Evolutionary conservation across 2,329 filamentous ascomycete genomes (phyloP).

Genomic region (Sporothrix protearum): DNA sequence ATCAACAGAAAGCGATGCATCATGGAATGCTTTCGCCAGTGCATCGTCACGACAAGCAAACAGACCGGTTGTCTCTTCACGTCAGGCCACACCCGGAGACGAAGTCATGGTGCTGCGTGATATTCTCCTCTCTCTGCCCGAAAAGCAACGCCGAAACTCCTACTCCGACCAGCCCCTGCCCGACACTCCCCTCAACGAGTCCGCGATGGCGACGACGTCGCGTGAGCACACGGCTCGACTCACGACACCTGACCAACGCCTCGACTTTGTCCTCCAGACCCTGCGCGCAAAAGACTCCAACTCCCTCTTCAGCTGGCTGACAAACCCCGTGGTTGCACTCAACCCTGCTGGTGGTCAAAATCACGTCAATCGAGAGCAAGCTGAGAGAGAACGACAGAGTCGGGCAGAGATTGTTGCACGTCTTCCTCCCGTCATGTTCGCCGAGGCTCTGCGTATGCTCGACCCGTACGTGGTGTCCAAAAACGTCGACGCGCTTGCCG

Average conservation of each 20-base stretch:
- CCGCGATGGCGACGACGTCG: neutral
- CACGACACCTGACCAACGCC: neutral
- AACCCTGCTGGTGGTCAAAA: neutral
- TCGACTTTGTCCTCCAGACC: neutral
- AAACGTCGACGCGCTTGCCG: slow-evolving; percentile 48
- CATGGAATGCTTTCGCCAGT: neutral
- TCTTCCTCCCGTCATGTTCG: slow-evolving; percentile 56
- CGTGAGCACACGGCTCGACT: neutral
- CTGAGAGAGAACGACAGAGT: neutral
- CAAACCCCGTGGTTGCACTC: neutral
- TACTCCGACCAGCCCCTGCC: neutral
- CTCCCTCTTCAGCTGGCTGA: neutral
- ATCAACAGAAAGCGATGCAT: neutral
- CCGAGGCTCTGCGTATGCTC: slow-evolving; percentile 59
- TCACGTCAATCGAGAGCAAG: neutral
- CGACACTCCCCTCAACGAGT: neutral
- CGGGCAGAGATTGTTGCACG: slow-evolving; percentile 16
- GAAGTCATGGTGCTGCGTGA: neutral
- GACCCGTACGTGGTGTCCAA: slow-evolving; percentile 53
- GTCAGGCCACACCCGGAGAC: neutral
- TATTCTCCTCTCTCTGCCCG: neutral
- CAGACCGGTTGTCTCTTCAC: neutral
- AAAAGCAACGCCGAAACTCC: neutral
- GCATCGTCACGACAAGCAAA: neutral
- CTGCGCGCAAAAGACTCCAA: neutral